These are phyloP conservation scores for Plasmodium relictum DNA, from an alignment of 169 alveolate genomes.

Conservation along the genomic window DNA sequence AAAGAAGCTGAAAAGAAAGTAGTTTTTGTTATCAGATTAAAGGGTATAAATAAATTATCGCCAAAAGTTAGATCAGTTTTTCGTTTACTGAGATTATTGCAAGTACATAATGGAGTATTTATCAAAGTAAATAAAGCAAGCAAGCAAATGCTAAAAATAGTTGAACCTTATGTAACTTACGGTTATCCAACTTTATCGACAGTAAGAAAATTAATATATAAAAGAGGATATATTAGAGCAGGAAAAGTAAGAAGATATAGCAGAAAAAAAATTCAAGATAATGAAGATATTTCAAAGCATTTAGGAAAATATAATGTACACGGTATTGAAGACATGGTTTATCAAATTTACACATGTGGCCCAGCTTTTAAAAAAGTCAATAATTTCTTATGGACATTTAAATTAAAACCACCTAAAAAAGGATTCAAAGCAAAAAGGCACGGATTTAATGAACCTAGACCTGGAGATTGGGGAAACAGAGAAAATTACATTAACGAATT, in stretches of 20 bases:
- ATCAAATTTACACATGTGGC: constrained; percentile 98
- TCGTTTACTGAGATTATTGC: constrained; percentile 97
- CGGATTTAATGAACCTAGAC: constrained; percentile 96
- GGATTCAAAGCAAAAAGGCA: constrained; percentile 98
- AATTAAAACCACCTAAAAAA: constrained; percentile 97
- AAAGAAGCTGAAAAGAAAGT: constrained; percentile 95
- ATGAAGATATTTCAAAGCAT: constrained; percentile 80
- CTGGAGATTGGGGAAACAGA: constrained; percentile 96
- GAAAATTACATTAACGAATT: constrained; percentile 90
- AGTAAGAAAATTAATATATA: constrained; percentile 96
- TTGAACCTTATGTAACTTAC: constrained; percentile 97
- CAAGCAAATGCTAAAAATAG: constrained; percentile 96
- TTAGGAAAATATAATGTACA: constrained; percentile 86
- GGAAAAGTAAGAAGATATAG: constrained; percentile 89
- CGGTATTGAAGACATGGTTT: constrained; percentile 98
- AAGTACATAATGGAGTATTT: constrained; percentile 99
- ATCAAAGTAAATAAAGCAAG: constrained; percentile 98
- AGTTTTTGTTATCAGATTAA: constrained; percentile 95
- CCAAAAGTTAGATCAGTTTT: constrained; percentile 97
- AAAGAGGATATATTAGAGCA: constrained; percentile 96
- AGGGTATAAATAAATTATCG: constrained; percentile 97
- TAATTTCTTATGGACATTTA: constrained; percentile 99
- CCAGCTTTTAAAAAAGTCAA: constrained; percentile 99
- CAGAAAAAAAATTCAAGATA: constrained; percentile 82
- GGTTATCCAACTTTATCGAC: constrained; percentile 98